A percentile compares a stretch with the other conserved stretches of the same genome.
phyloP scores from a whole-genome alignment of 129 eudicot species.

The Artemisia argyi region DNA sequence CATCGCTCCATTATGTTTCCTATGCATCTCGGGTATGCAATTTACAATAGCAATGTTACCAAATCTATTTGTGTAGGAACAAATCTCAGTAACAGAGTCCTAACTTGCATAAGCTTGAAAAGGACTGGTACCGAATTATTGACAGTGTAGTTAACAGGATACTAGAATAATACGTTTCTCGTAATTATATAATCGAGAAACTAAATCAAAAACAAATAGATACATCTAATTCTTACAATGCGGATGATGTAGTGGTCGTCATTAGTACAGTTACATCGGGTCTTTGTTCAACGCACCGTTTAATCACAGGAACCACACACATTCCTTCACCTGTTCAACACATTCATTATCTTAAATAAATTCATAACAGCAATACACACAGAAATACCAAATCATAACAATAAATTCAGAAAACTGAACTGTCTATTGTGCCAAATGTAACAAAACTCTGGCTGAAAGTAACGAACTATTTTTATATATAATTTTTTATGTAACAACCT shows the following conservation, averaged over 20 bases:
- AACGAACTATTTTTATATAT: neutral
- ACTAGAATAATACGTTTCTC: neutral
- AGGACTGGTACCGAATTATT: neutral
- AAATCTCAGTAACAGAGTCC: neutral
- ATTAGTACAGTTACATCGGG: constrained; percentile 76
- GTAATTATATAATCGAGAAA: neutral
- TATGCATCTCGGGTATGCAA: neutral
- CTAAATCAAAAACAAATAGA: neutral
- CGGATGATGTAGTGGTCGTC: constrained; percentile 81
- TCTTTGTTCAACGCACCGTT: constrained; percentile 62
- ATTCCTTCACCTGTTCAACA: constrained; percentile 79
- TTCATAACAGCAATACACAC: neutral
- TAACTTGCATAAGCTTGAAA: constrained; percentile 2
- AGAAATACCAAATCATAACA: neutral
- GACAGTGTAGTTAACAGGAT: neutral
- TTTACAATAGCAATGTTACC: too few relatives aligned
- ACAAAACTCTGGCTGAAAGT: too few relatives aligned
- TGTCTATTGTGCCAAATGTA: too few relatives aligned
- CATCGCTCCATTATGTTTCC: neutral
- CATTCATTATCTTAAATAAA: constrained; percentile 13
- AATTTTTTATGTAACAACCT: neutral
- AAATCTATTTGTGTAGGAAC: neutral
- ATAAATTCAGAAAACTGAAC: neutral
- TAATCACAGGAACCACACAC: constrained; percentile 76
- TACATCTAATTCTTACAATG: constrained; percentile 60